These are phyloP conservation scores for Xylaria nigripes DNA, from an alignment of 495 filamentous ascomycete genomes.

Conservation along the genomic window DNA sequence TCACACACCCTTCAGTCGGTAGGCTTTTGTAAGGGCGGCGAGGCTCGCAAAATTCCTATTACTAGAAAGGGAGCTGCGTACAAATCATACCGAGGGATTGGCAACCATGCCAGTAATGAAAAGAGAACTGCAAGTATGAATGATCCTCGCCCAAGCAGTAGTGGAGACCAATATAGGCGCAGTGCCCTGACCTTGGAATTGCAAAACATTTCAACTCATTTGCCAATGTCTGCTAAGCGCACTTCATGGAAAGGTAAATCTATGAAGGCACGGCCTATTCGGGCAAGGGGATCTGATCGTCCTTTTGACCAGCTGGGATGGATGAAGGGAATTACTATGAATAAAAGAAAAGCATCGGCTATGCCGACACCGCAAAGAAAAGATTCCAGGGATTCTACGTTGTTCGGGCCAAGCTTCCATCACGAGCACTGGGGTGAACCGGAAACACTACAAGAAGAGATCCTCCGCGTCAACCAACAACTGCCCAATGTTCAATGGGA, in stretches of 20 bases:
- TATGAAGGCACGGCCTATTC: slow-evolving; percentile 53
- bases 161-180: slow-evolving; percentile 28
- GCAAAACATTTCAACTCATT: slow-evolving; percentile 30
- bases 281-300: slow-evolving; percentile 53
- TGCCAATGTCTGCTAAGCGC: slow-evolving; percentile 27
- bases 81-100: slow-evolving; percentile 63
- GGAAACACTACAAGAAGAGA: slow-evolving; percentile 80
- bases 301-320: slow-evolving; percentile 62
- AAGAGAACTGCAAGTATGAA: slow-evolving; percentile 43
- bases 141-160: slow-evolving; percentile 38
- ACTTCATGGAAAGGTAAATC: slow-evolving; percentile 45
- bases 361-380: slow-evolving; percentile 27
- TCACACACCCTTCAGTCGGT: slow-evolving; percentile 56
- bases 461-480: slow-evolving; percentile 71
- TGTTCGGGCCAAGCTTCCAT: slow-evolving; percentile 37
- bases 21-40: slow-evolving; percentile 66
- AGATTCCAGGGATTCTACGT: slow-evolving; percentile 34
- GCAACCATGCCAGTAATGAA: slow-evolving; percentile 42
- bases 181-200: slow-evolving; percentile 40
- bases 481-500: slow-evolving; percentile 83
- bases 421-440: slow-evolving; percentile 60
- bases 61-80: slow-evolving; percentile 82
- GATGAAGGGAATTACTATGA: slow-evolving; percentile 91
- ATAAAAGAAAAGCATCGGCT: slow-evolving; percentile 40
- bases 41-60: slow-evolving; percentile 56